phyloP scores from a whole-genome alignment of 371 early-diverging fungal genomes.

The Mucor mucedo region DNA sequence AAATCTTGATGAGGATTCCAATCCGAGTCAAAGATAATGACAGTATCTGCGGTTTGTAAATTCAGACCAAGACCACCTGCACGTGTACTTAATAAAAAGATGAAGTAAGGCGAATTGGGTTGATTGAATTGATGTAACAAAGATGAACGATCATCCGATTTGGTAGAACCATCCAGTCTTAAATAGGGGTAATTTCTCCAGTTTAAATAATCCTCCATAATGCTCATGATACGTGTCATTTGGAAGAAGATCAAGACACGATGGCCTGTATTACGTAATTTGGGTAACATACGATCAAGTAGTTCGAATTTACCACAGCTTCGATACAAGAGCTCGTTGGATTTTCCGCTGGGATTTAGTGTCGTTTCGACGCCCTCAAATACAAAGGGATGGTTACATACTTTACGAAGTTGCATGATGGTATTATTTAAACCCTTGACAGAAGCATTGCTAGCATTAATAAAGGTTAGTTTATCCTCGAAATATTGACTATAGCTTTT shows the following conservation, averaged over 20 bases:
- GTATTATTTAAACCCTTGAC: conserved; percentile 93
- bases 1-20: conserved; percentile 99
- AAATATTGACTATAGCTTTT: too few species aligned
- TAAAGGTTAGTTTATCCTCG: background rate
- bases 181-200: conserved; percentile 81
- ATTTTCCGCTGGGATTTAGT: conserved; percentile 66
- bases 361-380: conserved; percentile 93
- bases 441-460: background rate
- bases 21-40: conserved; percentile 99
- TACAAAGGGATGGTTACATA: conserved; percentile 99
- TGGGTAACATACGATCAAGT: conserved; percentile 96
- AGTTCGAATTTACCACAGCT: conserved; percentile 98
- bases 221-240: conserved; percentile 98
- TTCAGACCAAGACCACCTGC: conserved; percentile 99
- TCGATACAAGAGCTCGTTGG: conserved; percentile 72
- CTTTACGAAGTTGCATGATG: conserved; percentile 98
- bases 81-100: conserved; percentile 97
- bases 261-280: conserved; percentile 88
- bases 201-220: conserved; percentile 95
- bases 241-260: conserved; percentile 98
- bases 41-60: conserved; percentile 99
- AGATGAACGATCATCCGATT: conserved; percentile 88
- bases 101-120: conserved; percentile 82
- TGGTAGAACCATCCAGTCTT: conserved; percentile 96
- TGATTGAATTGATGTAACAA: conserved; percentile 86